phyloP scores from a whole-genome alignment of 108 stramenopile genomes.

The Nannochloropsis salina region DNA sequence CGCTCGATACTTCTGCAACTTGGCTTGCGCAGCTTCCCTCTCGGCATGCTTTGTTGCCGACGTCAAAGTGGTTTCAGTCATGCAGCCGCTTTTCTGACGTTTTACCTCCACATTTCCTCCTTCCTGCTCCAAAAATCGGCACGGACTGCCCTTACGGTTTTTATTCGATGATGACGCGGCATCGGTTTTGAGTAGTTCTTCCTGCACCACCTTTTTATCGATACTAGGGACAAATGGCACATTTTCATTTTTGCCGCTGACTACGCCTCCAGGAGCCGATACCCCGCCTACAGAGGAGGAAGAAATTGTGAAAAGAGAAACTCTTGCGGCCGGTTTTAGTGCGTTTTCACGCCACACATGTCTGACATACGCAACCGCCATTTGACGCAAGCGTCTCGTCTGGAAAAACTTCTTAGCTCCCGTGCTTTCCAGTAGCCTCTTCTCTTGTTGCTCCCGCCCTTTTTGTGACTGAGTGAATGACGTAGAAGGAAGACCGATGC shows the following conservation, averaged over 20 bases:
- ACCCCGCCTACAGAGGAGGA: no score
- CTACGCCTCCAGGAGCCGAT: no score
- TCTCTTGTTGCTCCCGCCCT: background rate
- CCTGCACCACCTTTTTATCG: no score
- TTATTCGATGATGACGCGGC: no score
- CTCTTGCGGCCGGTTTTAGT: background rate
- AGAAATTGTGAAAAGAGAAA: background rate
- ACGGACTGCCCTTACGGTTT: no score
- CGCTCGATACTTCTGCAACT: background rate
- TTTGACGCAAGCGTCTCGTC: background rate
- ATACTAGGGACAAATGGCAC: no score
- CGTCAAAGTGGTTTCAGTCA: background rate
- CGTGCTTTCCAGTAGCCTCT: background rate
- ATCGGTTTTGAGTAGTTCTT: no score
- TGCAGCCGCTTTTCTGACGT: background rate
- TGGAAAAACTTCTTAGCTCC: background rate
- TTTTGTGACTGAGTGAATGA: background rate
- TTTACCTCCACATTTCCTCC: constrained; percentile 8
- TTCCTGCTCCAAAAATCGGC: background rate
- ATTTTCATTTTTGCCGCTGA: no score
- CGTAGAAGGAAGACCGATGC: no score
- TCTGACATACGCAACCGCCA: background rate
- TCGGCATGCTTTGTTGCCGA: background rate
- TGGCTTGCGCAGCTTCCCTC: background rate
- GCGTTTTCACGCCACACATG: background rate